A percentile compares a stretch with the other conserved stretches of the same genome.
Evolutionary conservation across 352 stramenopile genomes (phyloP).

Genomic region (Pythium sukuiense): DNA sequence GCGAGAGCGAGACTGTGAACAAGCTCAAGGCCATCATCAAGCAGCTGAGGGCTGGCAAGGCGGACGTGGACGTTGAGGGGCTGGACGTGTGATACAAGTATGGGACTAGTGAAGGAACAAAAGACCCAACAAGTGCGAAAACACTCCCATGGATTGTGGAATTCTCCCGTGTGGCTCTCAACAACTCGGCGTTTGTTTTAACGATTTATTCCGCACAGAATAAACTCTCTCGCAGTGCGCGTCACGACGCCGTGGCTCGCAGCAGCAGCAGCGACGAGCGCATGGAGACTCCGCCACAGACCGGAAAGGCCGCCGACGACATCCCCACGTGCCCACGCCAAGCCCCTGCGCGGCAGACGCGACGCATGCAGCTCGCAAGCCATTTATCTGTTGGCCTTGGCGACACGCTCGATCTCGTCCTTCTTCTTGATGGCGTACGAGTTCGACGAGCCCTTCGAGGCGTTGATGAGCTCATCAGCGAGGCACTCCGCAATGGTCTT

Average conservation of each 20-base stretch:
- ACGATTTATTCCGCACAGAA: slow-evolving; percentile 33
- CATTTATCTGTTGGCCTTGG: slow-evolving; percentile 99
- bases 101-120: slow-evolving; percentile 11
- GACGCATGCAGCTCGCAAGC: slow-evolving; percentile 11
- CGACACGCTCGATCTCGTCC: slow-evolving; percentile 99
- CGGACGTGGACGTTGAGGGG: slow-evolving; percentile 69
- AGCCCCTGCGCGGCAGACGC: slow-evolving; percentile 3
- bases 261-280: background rate
- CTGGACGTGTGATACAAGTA: slow-evolving; percentile 26
- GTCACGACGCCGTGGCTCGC: slow-evolving; percentile 4
- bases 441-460: slow-evolving; percentile 99
- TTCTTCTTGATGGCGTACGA: slow-evolving; percentile 99
- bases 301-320: background rate
- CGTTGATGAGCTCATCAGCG: slow-evolving; percentile 99
- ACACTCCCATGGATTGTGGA: slow-evolving; percentile 16
- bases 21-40: slow-evolving; percentile 84
- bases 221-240: slow-evolving; percentile 18
- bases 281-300: background rate
- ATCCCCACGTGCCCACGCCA: background rate
- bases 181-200: slow-evolving; percentile 80
- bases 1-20: slow-evolving; percentile 82
- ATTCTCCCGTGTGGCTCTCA: slow-evolving; percentile 56
- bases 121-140: slow-evolving; percentile 11
- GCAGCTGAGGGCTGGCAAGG: slow-evolving; percentile 63
- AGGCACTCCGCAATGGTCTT: slow-evolving; percentile 99